Conservation (phyloP, 768 basidiomycete species). For the Tephrocybe sp. region DNA sequence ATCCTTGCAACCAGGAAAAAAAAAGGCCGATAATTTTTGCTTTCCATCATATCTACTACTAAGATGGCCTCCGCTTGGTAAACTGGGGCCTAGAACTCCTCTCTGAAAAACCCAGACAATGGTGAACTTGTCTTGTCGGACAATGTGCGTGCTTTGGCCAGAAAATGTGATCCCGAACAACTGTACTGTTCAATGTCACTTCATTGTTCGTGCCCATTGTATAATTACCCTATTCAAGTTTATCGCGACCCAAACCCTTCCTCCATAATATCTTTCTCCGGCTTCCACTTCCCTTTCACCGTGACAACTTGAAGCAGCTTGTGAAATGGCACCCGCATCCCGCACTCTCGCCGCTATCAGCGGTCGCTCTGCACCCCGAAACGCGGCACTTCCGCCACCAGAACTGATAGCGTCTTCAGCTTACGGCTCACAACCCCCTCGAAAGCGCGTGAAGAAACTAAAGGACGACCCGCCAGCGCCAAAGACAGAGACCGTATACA, state of each 20-base stretch:
- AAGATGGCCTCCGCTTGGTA: no score
- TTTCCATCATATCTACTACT: no score
- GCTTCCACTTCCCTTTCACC: no score
- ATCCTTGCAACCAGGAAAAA: no score
- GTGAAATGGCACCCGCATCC: not conserved
- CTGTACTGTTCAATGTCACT: no score
- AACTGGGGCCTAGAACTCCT: no score
- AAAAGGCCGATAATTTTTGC: no score
- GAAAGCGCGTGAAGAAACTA: slow-evolving; percentile 10
- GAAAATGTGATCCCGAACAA: not conserved
- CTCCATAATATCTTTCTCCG: not conserved
- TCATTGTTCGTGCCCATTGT: no score
- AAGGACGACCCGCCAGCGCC: slow-evolving; percentile 7
- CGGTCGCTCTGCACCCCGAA: not conserved
- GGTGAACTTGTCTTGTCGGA: not conserved
- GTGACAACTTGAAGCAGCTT: no score
- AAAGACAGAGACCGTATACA: slow-evolving; percentile 23
- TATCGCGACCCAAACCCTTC: not conserved
- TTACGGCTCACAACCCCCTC: not conserved
- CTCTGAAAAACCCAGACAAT: no score
- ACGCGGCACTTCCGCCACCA: not conserved
- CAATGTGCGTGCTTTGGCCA: slow-evolving; percentile 2
- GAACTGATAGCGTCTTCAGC: not conserved
- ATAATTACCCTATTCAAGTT: no score
- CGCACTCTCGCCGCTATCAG: slow-evolving; percentile 13